Base-by-base conservation (phyloP, 176 grass and related monocot species). In the Aegilops speltoides region DNA sequence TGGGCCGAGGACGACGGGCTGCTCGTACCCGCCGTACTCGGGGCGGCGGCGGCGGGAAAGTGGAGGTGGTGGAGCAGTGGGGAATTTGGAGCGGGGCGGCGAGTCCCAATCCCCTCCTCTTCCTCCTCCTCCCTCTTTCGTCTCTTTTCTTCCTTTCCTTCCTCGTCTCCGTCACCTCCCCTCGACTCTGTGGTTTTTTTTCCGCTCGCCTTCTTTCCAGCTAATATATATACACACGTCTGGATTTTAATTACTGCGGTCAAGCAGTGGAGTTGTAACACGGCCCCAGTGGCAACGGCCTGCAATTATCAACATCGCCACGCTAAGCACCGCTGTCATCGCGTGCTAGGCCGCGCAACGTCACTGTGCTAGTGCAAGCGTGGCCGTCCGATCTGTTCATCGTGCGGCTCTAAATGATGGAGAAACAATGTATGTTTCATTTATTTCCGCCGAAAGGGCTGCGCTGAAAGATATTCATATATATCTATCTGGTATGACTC, bases 101-200 rank as follows among this genome's bases (percentile, higher is more conserved):
- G 82, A 86, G 68, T 90, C 90, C 88, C 85, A 88, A 78, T 91
- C 83, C 88, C 67, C 72, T 75, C 72, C 72, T 43, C 16, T 23
- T 41, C 15, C 31, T 43, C 10, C 41, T 74, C 75, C 66, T 79
- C 14, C 83, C 43, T 79, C 40, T 82, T 66, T 79, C 81, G 83
- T 86, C 83, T 84, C 82, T 67, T 74, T 79, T 76, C 38, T 86
- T 68, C 60, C 70, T 72, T 52, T 9, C 64, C 82, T 86, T 79
- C 33, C 73, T 87, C 88, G 82, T 78, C 81, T 86, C 83, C 87
- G 87, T 83, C 90, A 66, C 82, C 86, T 81, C 24, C n/a, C 41
- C 88, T 60, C 41, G 10, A 43, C 77, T 61, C 60, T 78, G 41
- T 23, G 62, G 63, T 9, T 37, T 75, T 79, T 74, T 83, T 78